phyloP scores from a whole-genome alignment of 2,329 filamentous ascomycete genomes.

The Fusarium chaquense region DNA sequence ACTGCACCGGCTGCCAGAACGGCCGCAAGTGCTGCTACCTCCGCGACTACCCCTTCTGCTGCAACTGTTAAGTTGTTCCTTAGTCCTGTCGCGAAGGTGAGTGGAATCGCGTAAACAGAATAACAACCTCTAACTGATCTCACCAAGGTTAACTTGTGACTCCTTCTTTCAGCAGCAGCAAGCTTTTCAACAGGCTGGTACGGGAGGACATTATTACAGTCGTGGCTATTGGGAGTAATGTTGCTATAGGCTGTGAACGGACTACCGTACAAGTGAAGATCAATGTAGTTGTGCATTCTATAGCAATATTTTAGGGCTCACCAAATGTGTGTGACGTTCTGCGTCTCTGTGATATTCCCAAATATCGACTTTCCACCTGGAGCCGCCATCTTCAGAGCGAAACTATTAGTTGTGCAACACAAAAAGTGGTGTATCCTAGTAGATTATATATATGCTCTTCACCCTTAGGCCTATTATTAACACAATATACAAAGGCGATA shows the following conservation, averaged over 20 bases:
- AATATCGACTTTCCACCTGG: no score
- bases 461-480: no score
- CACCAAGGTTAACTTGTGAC: rapidly evolving
- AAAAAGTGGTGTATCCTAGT: no score
- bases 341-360: no score
- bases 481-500: no score
- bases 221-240: rapidly evolving
- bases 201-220: background rate
- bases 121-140: rapidly evolving
- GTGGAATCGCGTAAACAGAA: rapidly evolving
- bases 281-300: background rate
- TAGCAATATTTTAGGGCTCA: no score
- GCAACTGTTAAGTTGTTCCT: background rate
- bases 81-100: background rate
- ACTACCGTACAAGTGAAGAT: rapidly evolving
- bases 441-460: no score
- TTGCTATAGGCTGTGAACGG: background rate
- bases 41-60: slow-evolving; percentile 3
- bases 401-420: no score
- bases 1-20: background rate
- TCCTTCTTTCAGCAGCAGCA: rapidly evolving
- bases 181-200: no score
- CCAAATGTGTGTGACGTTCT: no score
- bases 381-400: no score
- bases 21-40: slow-evolving; percentile 9